A percentile compares a stretch with the other conserved stretches of the same genome.
Evolutionary conservation across 129 eudicot genomes (phyloP).

Genomic region (Gnaphalium uliginosum): DNA sequence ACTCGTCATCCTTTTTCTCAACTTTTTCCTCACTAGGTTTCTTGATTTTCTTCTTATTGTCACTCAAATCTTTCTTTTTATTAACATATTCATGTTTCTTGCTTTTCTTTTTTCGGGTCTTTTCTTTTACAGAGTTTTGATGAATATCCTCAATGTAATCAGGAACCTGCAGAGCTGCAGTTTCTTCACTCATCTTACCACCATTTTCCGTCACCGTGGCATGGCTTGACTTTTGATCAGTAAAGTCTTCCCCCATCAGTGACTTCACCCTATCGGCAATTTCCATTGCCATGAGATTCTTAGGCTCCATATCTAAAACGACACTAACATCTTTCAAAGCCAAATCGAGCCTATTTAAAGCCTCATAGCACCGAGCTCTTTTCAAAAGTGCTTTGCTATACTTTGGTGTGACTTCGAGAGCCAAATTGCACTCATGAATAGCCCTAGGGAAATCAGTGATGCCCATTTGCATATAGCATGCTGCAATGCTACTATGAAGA

Average conservation of each 20-base stretch:
- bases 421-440: constrained; percentile 82
- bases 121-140: constrained; percentile 7
- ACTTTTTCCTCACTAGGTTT: constrained; percentile 17
- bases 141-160: background rate
- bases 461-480: constrained; percentile 91
- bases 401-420: constrained; percentile 84
- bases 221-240: constrained; percentile 26
- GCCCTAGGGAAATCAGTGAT: constrained; percentile 77
- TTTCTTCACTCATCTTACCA: constrained; percentile 18
- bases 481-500: constrained; percentile 74
- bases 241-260: constrained; percentile 27
- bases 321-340: constrained; percentile 59
- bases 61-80: constrained; percentile 22
- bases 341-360: constrained; percentile 63
- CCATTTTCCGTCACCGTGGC: constrained; percentile 6
- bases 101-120: constrained; percentile 19
- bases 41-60: constrained; percentile 2
- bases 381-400: constrained; percentile 85
- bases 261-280: constrained; percentile 56
- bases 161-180: constrained; percentile 40
- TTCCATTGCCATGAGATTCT: constrained; percentile 79
- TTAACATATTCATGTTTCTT: constrained; percentile 5
- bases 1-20: constrained; percentile 23
- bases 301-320: constrained; percentile 74
- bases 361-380: constrained; percentile 89